Evolutionary conservation across 2,329 filamentous ascomycete genomes (phyloP).

Genomic region (Hymenotorrendiella dingleyae): DNA sequence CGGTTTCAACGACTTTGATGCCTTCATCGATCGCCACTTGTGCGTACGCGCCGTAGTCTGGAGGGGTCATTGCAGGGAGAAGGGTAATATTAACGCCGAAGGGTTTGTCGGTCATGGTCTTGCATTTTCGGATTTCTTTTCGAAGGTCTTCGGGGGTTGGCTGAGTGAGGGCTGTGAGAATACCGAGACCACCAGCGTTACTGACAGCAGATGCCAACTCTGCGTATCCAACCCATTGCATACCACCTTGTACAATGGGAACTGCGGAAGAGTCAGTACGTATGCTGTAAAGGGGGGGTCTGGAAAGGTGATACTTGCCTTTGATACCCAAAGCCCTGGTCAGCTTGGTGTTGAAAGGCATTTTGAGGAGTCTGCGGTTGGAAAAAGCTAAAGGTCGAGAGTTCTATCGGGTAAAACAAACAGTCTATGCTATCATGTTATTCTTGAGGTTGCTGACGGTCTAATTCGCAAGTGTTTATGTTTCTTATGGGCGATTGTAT

Average conservation of each 20-base stretch:
- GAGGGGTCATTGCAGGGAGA: constrained; percentile 80
- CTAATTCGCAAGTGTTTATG: too few relatives aligned
- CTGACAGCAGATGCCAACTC: constrained; percentile 71
- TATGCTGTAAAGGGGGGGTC: not conserved
- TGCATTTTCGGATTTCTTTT: constrained; percentile 85
- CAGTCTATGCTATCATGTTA: constrained; percentile 11
- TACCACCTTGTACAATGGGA: constrained; percentile 78
- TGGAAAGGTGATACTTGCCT: constrained; percentile 15
- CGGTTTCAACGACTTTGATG: constrained; percentile 85
- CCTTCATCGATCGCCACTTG: constrained; percentile 92
- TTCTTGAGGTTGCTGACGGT: not conserved
- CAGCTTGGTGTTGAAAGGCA: constrained; percentile 36
- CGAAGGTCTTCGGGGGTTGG: constrained; percentile 86
- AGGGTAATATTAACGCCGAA: constrained; percentile 96
- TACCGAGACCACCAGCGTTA: constrained; percentile 76
- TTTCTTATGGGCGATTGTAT: constrained; percentile 1
- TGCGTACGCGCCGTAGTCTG: constrained; percentile 88
- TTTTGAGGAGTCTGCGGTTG: constrained; percentile 14
- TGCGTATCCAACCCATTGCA: constrained; percentile 82
- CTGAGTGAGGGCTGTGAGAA: constrained; percentile 86
- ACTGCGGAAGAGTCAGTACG: constrained; percentile 41
- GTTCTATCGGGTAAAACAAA: not conserved
- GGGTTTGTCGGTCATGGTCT: constrained; percentile 67
- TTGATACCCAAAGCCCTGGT: constrained; percentile 38
- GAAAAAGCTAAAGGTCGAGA: not conserved